Evolutionary conservation across 106 monocot species (phyloP).

Genomic region (Allium sativum): DNA sequence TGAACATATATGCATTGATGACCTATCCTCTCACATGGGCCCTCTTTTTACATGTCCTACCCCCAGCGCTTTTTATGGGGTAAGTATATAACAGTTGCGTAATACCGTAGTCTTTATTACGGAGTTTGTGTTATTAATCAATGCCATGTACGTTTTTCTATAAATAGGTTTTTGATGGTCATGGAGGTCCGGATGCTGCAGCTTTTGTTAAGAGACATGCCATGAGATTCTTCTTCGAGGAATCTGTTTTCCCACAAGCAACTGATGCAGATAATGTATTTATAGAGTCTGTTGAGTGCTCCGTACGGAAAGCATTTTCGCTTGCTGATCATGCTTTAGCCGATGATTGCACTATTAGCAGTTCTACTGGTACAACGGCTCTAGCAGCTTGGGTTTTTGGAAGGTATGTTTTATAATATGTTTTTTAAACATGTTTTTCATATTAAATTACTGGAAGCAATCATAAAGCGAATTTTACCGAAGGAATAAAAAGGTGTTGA

Average conservation of each 20-base stretch:
- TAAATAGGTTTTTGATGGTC: slow-evolving; percentile 77
- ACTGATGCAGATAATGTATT: slow-evolving; percentile 34
- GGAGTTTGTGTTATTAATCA: neutral
- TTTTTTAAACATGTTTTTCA: neutral
- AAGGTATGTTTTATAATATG: slow-evolving; percentile 21
- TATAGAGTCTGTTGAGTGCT: slow-evolving; percentile 34
- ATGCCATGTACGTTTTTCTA: slow-evolving; percentile 3
- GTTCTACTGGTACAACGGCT: slow-evolving; percentile 64
- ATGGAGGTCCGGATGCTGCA: slow-evolving; percentile 78
- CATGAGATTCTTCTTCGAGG: slow-evolving; percentile 53
- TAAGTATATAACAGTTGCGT: slow-evolving; percentile 6
- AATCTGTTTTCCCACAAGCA: slow-evolving; percentile 51
- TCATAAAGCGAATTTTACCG: too few species aligned
- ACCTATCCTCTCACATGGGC: slow-evolving; percentile 49
- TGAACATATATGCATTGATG: slow-evolving; percentile 63
- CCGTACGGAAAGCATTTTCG: slow-evolving; percentile 41
- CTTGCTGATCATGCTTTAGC: slow-evolving; percentile 58
- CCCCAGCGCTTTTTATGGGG: slow-evolving; percentile 71
- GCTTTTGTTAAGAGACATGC: slow-evolving; percentile 61
- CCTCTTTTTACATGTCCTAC: slow-evolving; percentile 31
- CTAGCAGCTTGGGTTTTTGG: slow-evolving; percentile 56
- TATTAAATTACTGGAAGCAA: too few species aligned
- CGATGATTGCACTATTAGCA: slow-evolving; percentile 46
- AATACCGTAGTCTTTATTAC: neutral
- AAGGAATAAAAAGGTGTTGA: too few species aligned